Base-by-base conservation (phyloP, 371 early-diverging fungal genomes). In the Mucor sp. region DNA sequence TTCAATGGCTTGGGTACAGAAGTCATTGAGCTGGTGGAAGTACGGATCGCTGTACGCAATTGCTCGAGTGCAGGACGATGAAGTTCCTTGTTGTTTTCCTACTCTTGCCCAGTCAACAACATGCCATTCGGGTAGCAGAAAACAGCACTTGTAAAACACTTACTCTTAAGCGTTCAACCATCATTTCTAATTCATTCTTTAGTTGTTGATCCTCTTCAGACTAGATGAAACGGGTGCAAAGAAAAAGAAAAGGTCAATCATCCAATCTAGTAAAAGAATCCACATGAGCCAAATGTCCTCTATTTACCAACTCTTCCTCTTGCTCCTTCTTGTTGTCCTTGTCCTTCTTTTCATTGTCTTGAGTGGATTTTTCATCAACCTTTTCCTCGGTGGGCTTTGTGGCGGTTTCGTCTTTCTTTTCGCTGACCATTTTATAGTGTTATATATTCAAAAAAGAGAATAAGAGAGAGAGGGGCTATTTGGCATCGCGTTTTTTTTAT, bases 1-100 rank as follows among this genome's bases (percentile, higher is more conserved):
- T 99, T 99, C 69, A 99, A 87, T 11, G 98, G 98, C 75, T 99
- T 99, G 27, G 99, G 98, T 7, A 98, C 99, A 23, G 97, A 94
- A 5, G 99, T 97, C 98, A 99, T 97, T 41, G 99, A 98, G 66
- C 91, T 92, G 0, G 97, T 95, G 6, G 97, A 91, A 21, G 97
- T 95, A 65, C 95, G 92, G 75, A 99, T 96, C 44, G 93, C 72
- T 17, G 92, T 93, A 69, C 93, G 90, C 41, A 99, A 80, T 56
- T 89, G 88, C 71, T 97, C 95, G 65, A 98, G 86, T 15, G 97
- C 87, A 35, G 95, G 90, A 67, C 88, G 87, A 78, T 97, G 89
- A 48, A 96, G 87, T 30, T 86, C 80, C 48, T 73, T 80, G 50
- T 94, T 87, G 27, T 84, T 65, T 72, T 94, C 95, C 91, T 93